These are phyloP conservation scores for Penicillium lagena DNA, from an alignment of 495 filamentous ascomycete species.

Conservation along the genomic window DNA sequence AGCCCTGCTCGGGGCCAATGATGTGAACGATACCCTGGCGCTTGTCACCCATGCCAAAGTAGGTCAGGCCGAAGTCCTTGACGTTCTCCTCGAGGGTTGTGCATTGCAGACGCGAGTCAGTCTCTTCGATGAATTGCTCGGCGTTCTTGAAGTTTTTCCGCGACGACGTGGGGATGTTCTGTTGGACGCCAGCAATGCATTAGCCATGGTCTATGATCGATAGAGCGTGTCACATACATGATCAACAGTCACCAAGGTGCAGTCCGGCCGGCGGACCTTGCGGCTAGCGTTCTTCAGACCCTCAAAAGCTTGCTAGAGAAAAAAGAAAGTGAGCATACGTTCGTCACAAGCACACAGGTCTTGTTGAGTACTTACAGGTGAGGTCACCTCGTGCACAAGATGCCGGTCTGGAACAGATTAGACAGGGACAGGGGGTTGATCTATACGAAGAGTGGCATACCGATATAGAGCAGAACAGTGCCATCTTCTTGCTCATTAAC, in stretches of 20 bases:
- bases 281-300: conserved; percentile 82
- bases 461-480: conserved; percentile 89
- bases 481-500: conserved; percentile 91
- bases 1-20: conserved; percentile 98
- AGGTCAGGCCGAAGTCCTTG: conserved; percentile 92
- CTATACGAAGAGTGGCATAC: conserved; percentile 32
- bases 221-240: conserved; percentile 60
- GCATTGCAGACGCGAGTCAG: conserved; percentile 89
- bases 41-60: conserved; percentile 95
- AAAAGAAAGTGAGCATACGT: neutral
- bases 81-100: conserved; percentile 95
- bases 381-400: conserved; percentile 96
- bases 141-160: conserved; percentile 86
- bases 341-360: neutral
- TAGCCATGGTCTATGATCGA: neutral
- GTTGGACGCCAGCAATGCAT: conserved; percentile 10
- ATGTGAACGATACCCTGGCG: conserved; percentile 98
- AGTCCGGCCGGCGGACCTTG: conserved; percentile 86
- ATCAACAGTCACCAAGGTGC: conserved; percentile 93
- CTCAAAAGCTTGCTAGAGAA: conserved; percentile 84
- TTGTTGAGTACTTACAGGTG: conserved; percentile 42
- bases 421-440: neutral
- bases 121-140: conserved; percentile 80
- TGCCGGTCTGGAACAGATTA: conserved; percentile 62
- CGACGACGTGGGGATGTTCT: conserved; percentile 90